Evolutionary conservation across 23 red algal genomes (phyloP).

Genomic region (Gracilaria domingensis): DNA sequence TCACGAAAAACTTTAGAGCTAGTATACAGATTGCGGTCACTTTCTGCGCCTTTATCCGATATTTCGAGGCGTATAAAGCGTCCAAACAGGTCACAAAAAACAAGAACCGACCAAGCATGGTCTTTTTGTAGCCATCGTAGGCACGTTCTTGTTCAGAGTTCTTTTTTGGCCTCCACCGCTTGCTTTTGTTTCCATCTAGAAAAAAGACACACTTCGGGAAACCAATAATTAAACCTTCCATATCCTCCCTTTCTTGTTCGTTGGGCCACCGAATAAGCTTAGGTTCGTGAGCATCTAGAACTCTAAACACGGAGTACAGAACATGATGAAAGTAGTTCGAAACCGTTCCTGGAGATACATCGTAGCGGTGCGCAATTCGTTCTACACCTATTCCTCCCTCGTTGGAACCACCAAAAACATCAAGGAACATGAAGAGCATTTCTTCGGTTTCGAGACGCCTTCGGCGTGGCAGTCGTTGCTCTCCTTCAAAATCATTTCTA

Average conservation of each 20-base stretch:
- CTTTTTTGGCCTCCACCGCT: slow-evolving; percentile 11
- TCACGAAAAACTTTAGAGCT: slow-evolving; percentile 9
- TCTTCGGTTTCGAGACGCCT: slow-evolving; percentile 10
- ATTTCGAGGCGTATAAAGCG: slow-evolving; percentile 23
- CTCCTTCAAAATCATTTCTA: too few species aligned
- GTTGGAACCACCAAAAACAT: slow-evolving; percentile 13
- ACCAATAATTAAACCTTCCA: slow-evolving; percentile 28
- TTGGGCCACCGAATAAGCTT: background rate
- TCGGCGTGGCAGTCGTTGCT: too few species aligned
- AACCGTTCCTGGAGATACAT: too few species aligned
- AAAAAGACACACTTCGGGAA: slow-evolving; percentile 25
- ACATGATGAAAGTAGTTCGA: slow-evolving; percentile 46
- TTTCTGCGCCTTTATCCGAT: slow-evolving; percentile 24
- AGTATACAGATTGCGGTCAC: slow-evolving; percentile 24
- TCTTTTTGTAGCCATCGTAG: slow-evolving; percentile 52
- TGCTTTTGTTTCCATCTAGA: slow-evolving; percentile 56
- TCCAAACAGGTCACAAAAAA: background rate
- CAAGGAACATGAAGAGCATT: slow-evolving; percentile 46
- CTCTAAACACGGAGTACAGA: slow-evolving; percentile 8
- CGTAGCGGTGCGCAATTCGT: background rate
- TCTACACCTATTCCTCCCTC: background rate
- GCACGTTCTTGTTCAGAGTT: slow-evolving; percentile 26
- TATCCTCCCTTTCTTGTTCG: background rate
- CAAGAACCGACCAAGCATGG: background rate
- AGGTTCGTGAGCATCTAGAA: background rate